Evolutionary conservation across 176 grass and related monocot genomes (phyloP), one percentile per base, ranked within the genome.

Genomic region (Olyra latifolia): DNA sequence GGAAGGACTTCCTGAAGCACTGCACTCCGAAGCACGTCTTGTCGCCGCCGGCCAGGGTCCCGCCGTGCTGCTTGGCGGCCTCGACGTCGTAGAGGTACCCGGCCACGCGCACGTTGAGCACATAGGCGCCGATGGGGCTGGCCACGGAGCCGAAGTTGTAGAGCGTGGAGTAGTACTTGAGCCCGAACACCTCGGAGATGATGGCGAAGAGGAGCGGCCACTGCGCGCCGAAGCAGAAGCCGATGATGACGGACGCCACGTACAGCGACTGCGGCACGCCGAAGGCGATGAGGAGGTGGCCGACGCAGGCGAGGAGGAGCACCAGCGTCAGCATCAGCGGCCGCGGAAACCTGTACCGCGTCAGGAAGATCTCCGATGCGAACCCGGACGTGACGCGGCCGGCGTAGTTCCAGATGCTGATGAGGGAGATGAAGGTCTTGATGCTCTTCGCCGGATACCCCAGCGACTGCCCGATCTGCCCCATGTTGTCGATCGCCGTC

Each of bases 351-450:
- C 75, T 89, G 83, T 89, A 94, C 17, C 63, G 61, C 7, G 41
- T 12, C 4, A 91, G 80, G 52, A 91, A 58, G 53, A 83, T 57
- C 80, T 94, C 92, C 0, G 92, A 94, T 5, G 60, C 88, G 88
- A 94, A 91, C 0, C 92, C 92, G 29, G 92, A 7, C 39, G 83
- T 74, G 3, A 94, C 92, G 3, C 92, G 64, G 1, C 92, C 92
- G 9, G 86, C 83, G 80, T 94, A 94, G 88, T 94, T 94, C 92
- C 92, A 94, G 75, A 94, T 94, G 86, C 92, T 94, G 86, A 94
- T 81, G 38, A 94, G 92, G 6, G 92, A 89, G 5, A 94, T 86
- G 86, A 94, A 94, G n/a, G 88, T 94, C 65, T 79, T 86, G 83
- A 94, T 84, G 92, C 83, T 87, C 60, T 83, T 76, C 4, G 86